Evolutionary conservation across 2,329 filamentous ascomycete species (phyloP).

Genomic region (Botrytis tulipae): DNA sequence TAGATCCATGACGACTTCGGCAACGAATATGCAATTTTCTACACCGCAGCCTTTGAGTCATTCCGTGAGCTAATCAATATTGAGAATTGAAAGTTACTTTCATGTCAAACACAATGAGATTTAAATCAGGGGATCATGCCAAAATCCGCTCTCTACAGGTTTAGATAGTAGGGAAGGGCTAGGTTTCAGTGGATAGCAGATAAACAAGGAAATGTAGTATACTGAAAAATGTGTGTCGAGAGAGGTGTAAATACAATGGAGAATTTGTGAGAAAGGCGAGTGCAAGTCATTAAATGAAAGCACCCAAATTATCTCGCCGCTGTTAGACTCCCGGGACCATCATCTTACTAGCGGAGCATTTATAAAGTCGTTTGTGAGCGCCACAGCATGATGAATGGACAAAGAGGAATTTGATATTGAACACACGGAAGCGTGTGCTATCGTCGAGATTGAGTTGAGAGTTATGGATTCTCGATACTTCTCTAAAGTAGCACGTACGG

Average conservation of each 20-base stretch:
- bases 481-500: background rate
- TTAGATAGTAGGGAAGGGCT: background rate
- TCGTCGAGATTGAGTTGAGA: background rate
- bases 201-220: background rate
- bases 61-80: background rate
- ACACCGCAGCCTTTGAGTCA: background rate
- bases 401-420: rapidly evolving
- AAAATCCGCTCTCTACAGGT: background rate
- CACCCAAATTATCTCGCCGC: background rate
- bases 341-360: background rate
- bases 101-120: background rate
- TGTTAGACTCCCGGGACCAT: background rate
- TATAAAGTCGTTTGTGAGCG: background rate
- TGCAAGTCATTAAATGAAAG: background rate
- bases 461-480: no score
- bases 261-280: background rate
- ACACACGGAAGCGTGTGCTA: background rate
- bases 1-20: background rate
- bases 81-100: background rate
- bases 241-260: background rate
- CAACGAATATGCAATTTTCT: background rate
- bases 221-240: background rate
- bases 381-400: rapidly evolving
- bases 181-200: background rate
- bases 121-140: background rate